Conservation (phyloP, 164 flowering plant species). For the Magnolia officinalis region DNA sequence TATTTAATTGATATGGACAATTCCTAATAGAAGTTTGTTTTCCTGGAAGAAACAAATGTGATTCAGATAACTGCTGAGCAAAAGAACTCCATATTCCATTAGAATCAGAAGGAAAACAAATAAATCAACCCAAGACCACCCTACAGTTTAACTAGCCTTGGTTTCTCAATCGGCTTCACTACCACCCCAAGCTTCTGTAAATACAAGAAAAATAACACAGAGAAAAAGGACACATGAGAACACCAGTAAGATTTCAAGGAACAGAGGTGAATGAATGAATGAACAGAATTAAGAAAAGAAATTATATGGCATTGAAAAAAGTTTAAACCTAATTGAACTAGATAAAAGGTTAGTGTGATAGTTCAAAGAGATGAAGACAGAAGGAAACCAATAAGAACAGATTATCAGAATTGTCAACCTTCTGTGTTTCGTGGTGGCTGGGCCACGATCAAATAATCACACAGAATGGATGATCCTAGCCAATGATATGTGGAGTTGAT, state of each 20-base stretch:
- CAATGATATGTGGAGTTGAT: no score
- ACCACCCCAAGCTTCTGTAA: slow-evolving; percentile 52
- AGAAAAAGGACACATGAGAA: background rate
- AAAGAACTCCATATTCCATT: background rate
- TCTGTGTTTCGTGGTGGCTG: no score
- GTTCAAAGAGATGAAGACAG: no score
- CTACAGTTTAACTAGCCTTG: slow-evolving; percentile 49
- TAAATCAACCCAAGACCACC: background rate
- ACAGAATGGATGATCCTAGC: no score
- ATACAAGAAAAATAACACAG: background rate
- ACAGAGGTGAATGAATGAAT: no score
- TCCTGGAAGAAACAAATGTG: background rate
- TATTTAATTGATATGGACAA: no score
- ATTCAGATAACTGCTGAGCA: background rate
- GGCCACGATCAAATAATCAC: no score
- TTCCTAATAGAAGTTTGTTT: no score
- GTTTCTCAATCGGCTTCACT: slow-evolving; percentile 63
- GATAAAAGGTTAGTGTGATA: background rate
- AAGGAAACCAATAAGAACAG: background rate
- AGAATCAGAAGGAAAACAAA: background rate
- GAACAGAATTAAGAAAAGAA: background rate
- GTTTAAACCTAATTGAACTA: background rate
- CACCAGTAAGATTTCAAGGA: background rate
- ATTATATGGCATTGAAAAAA: background rate
- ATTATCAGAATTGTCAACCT: background rate